Percentiles rank a stretch among this genome's conserved stretches.
Evolutionary conservation across 257 asterid species (phyloP).

Genomic region (Asclepias syriaca): DNA sequence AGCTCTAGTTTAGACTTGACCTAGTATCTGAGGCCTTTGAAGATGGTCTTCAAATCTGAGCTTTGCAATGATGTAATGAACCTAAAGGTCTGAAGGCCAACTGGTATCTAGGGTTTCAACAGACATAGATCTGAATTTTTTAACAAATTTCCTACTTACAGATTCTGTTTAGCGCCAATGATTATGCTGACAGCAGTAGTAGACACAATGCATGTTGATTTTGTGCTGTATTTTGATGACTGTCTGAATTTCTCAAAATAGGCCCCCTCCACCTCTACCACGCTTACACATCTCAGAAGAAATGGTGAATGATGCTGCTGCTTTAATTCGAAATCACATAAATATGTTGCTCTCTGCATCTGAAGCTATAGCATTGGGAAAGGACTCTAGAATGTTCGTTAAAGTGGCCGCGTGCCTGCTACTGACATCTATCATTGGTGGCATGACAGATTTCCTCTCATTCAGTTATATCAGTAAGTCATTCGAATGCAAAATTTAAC

Average conservation of each 20-base stretch:
- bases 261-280: slow-evolving; percentile 86
- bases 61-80: neutral
- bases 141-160: neutral
- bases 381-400: slow-evolving; percentile 53
- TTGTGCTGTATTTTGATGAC: too few species aligned
- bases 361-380: slow-evolving; percentile 64
- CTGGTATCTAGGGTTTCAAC: neutral
- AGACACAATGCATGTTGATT: neutral
- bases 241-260: slow-evolving; percentile 28
- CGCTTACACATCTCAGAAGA: slow-evolving; percentile 72
- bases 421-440: slow-evolving; percentile 39
- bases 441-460: slow-evolving; percentile 51
- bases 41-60: neutral
- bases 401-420: slow-evolving; percentile 45
- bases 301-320: slow-evolving; percentile 43
- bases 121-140: neutral
- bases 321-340: slow-evolving; percentile 32
- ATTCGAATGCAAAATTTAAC: neutral
- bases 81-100: neutral
- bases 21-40: neutral
- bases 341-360: slow-evolving; percentile 47
- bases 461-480: slow-evolving; percentile 56
- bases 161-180: neutral
- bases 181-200: neutral
- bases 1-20: neutral